Evolutionary conservation across 2,329 filamentous ascomycete genomes (phyloP).

Genomic region (Rhinocladiella mackenziei): DNA sequence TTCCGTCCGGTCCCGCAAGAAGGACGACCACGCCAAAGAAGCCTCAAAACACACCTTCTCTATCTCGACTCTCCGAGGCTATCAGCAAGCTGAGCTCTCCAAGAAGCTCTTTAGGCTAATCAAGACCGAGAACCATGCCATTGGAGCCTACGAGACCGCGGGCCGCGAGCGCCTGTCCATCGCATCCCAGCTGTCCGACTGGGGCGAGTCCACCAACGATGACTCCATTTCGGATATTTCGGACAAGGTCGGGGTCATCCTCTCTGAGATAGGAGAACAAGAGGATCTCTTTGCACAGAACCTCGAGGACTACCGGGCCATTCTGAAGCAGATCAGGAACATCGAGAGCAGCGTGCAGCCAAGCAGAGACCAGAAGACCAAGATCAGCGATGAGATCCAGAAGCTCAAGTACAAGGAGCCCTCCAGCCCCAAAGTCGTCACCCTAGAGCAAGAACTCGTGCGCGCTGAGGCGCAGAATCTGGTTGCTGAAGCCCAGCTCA

Average conservation of each 20-base stretch:
- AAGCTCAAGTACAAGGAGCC: conserved; percentile 91
- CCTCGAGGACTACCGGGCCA: conserved; percentile 74
- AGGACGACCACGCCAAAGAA: conserved; percentile 34
- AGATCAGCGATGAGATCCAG: conserved; percentile 88
- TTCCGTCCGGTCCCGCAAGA: conserved; percentile 38
- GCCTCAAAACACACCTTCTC: conserved; percentile 67
- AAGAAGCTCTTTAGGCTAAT: conserved; percentile 87
- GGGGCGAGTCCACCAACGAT: conserved; percentile 89
- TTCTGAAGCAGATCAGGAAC: conserved; percentile 90
- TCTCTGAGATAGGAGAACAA: conserved; percentile 90
- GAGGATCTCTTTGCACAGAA: conserved; percentile 84
- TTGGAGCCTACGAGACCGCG: conserved; percentile 77
- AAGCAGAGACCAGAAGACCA: conserved; percentile 77
- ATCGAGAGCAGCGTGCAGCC: conserved; percentile 95
- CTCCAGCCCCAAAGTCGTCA: conserved; percentile 71
- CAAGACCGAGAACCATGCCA: conserved; percentile 88
- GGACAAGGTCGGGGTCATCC: conserved; percentile 89
- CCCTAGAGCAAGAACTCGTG: conserved; percentile 92
- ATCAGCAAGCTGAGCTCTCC: conserved; percentile 80
- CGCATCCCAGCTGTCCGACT: conserved; percentile 87
- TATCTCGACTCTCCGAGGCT: conserved; percentile 79
- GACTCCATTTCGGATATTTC: conserved; percentile 83
- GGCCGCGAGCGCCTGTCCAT: conserved; percentile 79
- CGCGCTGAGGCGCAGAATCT: conserved; percentile 92
- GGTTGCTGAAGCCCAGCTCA: conserved; percentile 93